Percentiles rank a stretch among this genome's conserved stretches.
Conservation (phyloP, 441 rosid genomes). For the Syzygium syzygioides region DNA sequence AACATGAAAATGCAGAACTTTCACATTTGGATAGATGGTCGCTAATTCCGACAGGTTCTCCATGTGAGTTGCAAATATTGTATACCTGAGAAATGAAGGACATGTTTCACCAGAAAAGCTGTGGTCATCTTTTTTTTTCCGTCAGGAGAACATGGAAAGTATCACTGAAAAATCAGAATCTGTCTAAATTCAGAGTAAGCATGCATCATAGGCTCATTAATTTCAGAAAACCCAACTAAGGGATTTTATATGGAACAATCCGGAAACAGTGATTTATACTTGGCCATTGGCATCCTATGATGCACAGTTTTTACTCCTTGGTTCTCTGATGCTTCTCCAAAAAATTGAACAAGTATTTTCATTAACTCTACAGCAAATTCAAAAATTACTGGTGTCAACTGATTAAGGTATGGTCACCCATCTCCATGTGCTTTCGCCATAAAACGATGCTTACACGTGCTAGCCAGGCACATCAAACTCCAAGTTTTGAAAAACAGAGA, state of each 20-base stretch:
- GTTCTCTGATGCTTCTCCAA: neutral
- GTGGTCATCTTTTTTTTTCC: neutral
- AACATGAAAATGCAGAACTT: constrained; percentile 78
- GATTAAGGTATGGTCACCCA: neutral
- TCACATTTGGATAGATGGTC: constrained; percentile 83
- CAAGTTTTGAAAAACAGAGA: neutral
- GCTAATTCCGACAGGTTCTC: constrained; percentile 86
- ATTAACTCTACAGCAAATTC: neutral
- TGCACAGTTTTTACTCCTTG: neutral
- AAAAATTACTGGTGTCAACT: neutral
- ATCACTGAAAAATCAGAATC: neutral
- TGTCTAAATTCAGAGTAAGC: neutral
- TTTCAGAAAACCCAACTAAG: neutral
- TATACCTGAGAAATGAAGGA: constrained; percentile 47
- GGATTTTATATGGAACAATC: neutral
- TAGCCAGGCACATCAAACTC: neutral
- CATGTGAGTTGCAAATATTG: constrained; percentile 93
- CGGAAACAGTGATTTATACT: neutral
- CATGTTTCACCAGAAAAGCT: neutral
- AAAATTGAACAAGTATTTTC: neutral
- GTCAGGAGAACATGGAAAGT: neutral
- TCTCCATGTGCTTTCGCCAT: neutral
- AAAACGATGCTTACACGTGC: neutral
- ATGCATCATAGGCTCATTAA: neutral
- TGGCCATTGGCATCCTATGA: neutral